Evolutionary conservation across 768 basidiomycete genomes (phyloP).

Genomic region (Hypholoma sublateritium): DNA sequence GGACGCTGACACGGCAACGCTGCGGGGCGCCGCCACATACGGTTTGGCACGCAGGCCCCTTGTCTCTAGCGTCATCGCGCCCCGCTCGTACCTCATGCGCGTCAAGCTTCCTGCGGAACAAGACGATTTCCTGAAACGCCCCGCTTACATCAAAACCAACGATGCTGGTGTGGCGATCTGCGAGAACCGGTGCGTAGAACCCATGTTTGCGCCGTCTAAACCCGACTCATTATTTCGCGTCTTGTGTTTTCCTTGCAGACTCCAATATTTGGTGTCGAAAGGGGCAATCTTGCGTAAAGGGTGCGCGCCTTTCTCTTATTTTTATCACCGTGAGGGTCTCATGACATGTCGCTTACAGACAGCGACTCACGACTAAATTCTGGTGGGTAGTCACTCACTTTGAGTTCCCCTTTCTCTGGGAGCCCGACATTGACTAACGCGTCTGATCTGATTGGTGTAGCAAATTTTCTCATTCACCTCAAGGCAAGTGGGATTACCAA

Average conservation of each 20-base stretch:
- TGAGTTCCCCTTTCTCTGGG: background rate
- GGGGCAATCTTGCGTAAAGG: slow-evolving; percentile 86
- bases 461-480: slow-evolving; percentile 5
- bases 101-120: slow-evolving; percentile 85
- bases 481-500: background rate
- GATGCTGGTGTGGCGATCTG: slow-evolving; percentile 77
- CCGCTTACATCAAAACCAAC: slow-evolving; percentile 80
- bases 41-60: slow-evolving; percentile 74
- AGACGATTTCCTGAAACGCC: slow-evolving; percentile 83
- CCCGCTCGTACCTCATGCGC: slow-evolving; percentile 86
- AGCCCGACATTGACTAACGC: slow-evolving; percentile 5
- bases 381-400: slow-evolving; percentile 49
- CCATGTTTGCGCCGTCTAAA: slow-evolving; percentile 4
- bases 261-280: slow-evolving; percentile 87
- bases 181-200: slow-evolving; percentile 68
- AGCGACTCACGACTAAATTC: slow-evolving; percentile 79
- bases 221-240: slow-evolving; percentile 21
- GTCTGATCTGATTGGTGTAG: slow-evolving; percentile 6
- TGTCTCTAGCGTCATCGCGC: slow-evolving; percentile 81
- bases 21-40: slow-evolving; percentile 87
- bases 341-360: slow-evolving; percentile 41
- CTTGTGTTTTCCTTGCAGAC: slow-evolving; percentile 40
- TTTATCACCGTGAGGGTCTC: slow-evolving; percentile 17
- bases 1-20: slow-evolving; percentile 87
- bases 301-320: slow-evolving; percentile 38